These are phyloP conservation scores for Rhinocladiella mackenziei DNA, from an alignment of 2,329 filamentous ascomycete genomes.

Conservation along the genomic window DNA sequence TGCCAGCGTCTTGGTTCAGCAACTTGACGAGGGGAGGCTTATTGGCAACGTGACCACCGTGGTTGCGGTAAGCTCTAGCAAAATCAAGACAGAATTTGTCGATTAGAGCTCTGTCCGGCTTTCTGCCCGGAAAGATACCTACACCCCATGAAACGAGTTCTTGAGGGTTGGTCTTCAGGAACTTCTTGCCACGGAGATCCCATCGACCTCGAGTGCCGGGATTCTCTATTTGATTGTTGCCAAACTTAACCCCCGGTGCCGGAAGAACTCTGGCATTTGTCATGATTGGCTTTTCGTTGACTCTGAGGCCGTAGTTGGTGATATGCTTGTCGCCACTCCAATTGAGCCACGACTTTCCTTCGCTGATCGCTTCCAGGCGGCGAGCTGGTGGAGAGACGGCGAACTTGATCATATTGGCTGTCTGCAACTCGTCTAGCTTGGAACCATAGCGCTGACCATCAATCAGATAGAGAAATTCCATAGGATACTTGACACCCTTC, in stretches of 20 bases:
- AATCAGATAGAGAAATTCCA: slow-evolving; percentile 53
- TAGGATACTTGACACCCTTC: slow-evolving; percentile 50
- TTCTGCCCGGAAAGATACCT: slow-evolving; percentile 59
- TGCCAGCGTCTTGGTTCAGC: slow-evolving; percentile 45
- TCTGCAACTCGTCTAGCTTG: slow-evolving; percentile 62
- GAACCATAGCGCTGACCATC: slow-evolving; percentile 55
- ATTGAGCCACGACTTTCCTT: slow-evolving; percentile 62
- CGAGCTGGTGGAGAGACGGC: slow-evolving; percentile 72
- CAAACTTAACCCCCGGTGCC: slow-evolving; percentile 67
- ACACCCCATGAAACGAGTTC: slow-evolving; percentile 72
- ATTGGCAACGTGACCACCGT: slow-evolving; percentile 57
- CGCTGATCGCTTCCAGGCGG: slow-evolving; percentile 65
- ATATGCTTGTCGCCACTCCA: slow-evolving; percentile 69
- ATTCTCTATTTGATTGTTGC: slow-evolving; percentile 48
- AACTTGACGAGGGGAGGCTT: slow-evolving; percentile 45
- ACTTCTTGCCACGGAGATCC: slow-evolving; percentile 80
- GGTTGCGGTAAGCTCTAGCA: slow-evolving; percentile 54
- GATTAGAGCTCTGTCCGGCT: slow-evolving; percentile 42
- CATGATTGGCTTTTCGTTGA: slow-evolving; percentile 61
- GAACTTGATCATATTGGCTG: slow-evolving; percentile 84
- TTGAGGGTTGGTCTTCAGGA: slow-evolving; percentile 60
- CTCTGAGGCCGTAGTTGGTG: slow-evolving; percentile 66
- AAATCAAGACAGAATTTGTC: slow-evolving; percentile 59
- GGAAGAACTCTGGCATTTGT: slow-evolving; percentile 68
- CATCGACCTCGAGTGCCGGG: slow-evolving; percentile 71